Percentiles rank a stretch among this genome's conserved stretches.
Evolutionary conservation across 1,139 yeast genomes (phyloP).

Genomic region (Eremothecium gossypii): DNA sequence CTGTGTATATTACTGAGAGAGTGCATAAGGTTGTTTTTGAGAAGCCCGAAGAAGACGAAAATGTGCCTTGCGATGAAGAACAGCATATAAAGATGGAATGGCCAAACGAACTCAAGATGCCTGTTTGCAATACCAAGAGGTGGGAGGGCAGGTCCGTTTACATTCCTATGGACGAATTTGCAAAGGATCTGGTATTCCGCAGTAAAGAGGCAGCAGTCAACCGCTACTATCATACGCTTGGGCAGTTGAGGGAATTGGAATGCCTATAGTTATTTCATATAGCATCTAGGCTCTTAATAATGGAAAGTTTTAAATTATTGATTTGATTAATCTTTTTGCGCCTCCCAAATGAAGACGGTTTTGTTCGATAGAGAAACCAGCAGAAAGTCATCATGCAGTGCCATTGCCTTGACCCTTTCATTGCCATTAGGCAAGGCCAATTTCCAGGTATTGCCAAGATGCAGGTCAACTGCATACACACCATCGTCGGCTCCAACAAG

Average conservation of each 20-base stretch:
- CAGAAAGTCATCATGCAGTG: constrained; percentile 18
- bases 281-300: too few relatives aligned
- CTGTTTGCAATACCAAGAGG: not conserved
- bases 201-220: constrained; percentile 2
- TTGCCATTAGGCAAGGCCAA: constrained; percentile 27
- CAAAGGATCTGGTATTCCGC: constrained; percentile 1
- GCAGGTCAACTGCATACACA: constrained; percentile 45
- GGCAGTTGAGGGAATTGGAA: not conserved
- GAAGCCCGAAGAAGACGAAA: not conserved
- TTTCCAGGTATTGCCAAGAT: constrained; percentile 31
- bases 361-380: constrained; percentile 6
- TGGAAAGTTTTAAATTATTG: too few relatives aligned
- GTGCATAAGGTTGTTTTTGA: constrained; percentile 4
- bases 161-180: constrained; percentile 3
- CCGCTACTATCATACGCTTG: not conserved
- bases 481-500: constrained; percentile 74
- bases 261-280: not conserved
- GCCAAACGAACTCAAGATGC: constrained; percentile 1
- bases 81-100: constrained; percentile 1
- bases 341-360: constrained; percentile 4
- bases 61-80: not conserved
- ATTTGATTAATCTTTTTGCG: too few relatives aligned
- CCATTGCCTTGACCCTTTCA: constrained; percentile 44
- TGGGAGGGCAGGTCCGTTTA: constrained; percentile 3
- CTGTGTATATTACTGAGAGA: constrained; percentile 3